Evolutionary conservation across 805 yeast genomes (phyloP).

Genomic region (Priceomyces carsonii): DNA sequence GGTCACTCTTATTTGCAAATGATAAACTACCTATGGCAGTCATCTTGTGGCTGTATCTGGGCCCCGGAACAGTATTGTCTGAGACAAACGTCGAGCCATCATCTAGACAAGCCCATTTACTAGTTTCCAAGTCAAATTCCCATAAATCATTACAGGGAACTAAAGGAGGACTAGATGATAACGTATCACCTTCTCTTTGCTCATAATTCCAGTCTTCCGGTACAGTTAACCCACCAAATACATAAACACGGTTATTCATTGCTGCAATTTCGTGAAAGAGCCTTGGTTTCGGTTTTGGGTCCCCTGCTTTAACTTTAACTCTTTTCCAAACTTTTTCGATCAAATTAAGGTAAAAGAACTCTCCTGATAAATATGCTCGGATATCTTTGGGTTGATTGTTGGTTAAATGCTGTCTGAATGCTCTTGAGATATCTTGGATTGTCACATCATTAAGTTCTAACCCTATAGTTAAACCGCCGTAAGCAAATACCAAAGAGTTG

Average conservation of each 20-base stretch:
- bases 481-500: constrained; percentile 61
- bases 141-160: constrained; percentile 65
- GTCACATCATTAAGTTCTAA: constrained; percentile 46
- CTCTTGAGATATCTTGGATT: constrained; percentile 36
- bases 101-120: constrained; percentile 54
- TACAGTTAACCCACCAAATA: constrained; percentile 65
- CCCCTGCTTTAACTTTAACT: constrained; percentile 22
- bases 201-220: constrained; percentile 20
- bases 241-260: constrained; percentile 50
- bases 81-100: constrained; percentile 30
- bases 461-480: constrained; percentile 69
- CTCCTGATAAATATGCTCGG: constrained; percentile 55
- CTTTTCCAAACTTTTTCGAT: constrained; percentile 60
- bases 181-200: constrained; percentile 1
- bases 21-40: constrained; percentile 40
- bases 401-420: constrained; percentile 34
- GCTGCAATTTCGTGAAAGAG: constrained; percentile 60
- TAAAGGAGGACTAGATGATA: constrained; percentile 23
- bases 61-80: constrained; percentile 23
- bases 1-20: constrained; percentile 37
- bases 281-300: constrained; percentile 44
- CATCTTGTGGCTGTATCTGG: constrained; percentile 57
- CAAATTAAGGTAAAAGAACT: constrained; percentile 59
- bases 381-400: constrained; percentile 26
- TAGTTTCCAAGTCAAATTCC: constrained; percentile 57